Percentiles rank a stretch among this genome's conserved stretches.
phyloP scores from a whole-genome alignment of 306 rosid genomes.

The Rubus idaeus region DNA sequence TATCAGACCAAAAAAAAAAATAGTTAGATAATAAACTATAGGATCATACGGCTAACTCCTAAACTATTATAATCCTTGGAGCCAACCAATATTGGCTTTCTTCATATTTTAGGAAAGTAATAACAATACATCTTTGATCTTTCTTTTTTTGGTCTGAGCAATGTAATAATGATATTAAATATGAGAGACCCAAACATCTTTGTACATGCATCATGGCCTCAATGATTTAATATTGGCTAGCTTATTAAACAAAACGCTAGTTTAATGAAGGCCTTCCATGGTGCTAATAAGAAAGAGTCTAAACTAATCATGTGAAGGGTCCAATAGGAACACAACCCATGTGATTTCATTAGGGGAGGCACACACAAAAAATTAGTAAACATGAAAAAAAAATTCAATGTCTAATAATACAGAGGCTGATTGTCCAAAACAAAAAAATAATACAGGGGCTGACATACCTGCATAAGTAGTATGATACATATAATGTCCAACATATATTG shows the following conservation, averaged over 20 bases:
- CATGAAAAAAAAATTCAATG: slow-evolving; percentile 42
- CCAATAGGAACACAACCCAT: slow-evolving; percentile 59
- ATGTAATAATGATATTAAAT: not conserved
- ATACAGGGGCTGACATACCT: slow-evolving; percentile 38
- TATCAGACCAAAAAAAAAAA: too few relatives aligned
- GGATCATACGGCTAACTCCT: slow-evolving; percentile 15
- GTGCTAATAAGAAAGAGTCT: slow-evolving; percentile 38
- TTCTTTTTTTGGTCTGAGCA: not conserved
- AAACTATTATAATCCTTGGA: slow-evolving; percentile 33
- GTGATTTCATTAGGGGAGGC: slow-evolving; percentile 53
- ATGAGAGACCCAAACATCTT: not conserved
- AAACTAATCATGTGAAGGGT: slow-evolving; percentile 44
- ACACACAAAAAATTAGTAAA: slow-evolving; percentile 31
- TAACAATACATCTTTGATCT: slow-evolving; percentile 9
- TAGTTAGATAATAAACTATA: not conserved
- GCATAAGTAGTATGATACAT: slow-evolving; percentile 35
- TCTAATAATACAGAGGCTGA: slow-evolving; percentile 18
- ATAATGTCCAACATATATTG: slow-evolving; percentile 24
- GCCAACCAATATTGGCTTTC: slow-evolving; percentile 39
- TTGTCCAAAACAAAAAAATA: too few relatives aligned
- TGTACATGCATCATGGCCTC: slow-evolving; percentile 57
- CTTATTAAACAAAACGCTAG: slow-evolving; percentile 32
- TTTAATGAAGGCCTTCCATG: slow-evolving; percentile 57
- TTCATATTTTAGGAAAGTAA: slow-evolving; percentile 26
- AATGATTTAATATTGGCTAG: slow-evolving; percentile 42